These are phyloP conservation scores for Pachysandra terminalis DNA, from an alignment of 164 flowering plant species.

Conservation along the genomic window DNA sequence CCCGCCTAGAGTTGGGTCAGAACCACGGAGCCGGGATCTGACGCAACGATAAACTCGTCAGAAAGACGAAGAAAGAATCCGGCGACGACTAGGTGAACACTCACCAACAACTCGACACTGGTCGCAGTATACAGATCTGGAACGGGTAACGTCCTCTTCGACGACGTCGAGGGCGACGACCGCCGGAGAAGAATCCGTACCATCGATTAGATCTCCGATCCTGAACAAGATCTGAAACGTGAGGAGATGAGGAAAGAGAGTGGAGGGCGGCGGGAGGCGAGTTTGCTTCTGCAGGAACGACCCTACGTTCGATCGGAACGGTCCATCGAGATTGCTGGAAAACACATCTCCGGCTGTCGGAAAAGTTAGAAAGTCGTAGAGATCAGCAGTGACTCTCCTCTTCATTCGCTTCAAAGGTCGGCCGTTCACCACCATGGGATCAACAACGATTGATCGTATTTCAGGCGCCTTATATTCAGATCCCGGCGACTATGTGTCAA, in stretches of 20 bases:
- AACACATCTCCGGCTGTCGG: constrained; percentile 30
- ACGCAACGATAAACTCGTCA: background rate
- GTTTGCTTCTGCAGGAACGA: constrained; percentile 45
- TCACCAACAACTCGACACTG: constrained; percentile 96
- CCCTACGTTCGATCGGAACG: constrained; percentile 49
- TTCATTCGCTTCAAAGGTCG: constrained; percentile 65
- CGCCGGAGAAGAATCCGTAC: constrained; percentile 25
- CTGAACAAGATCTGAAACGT: constrained; percentile 55
- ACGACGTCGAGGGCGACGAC: constrained; percentile 60
- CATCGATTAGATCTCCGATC: constrained; percentile 31
- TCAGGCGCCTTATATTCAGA: background rate
- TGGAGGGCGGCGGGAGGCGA: constrained; percentile 31
- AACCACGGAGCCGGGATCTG: too few species aligned
- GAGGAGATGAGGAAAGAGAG: constrained; percentile 40
- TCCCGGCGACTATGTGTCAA: background rate
- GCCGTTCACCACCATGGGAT: constrained; percentile 57
- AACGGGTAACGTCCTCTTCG: constrained; percentile 76
- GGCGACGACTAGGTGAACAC: constrained; percentile 22
- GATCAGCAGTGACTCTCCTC: constrained; percentile 67
- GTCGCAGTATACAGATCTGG: constrained; percentile 84
- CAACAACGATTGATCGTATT: background rate
- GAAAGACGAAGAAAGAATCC: background rate
- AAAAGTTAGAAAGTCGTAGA: constrained; percentile 57
- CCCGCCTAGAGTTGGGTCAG: too few species aligned
- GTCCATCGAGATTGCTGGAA: constrained; percentile 21